Percentiles rank a stretch among this genome's conserved stretches.
Conservation (phyloP, 129 eudicot genomes). For the Apium graveolens region DNA sequence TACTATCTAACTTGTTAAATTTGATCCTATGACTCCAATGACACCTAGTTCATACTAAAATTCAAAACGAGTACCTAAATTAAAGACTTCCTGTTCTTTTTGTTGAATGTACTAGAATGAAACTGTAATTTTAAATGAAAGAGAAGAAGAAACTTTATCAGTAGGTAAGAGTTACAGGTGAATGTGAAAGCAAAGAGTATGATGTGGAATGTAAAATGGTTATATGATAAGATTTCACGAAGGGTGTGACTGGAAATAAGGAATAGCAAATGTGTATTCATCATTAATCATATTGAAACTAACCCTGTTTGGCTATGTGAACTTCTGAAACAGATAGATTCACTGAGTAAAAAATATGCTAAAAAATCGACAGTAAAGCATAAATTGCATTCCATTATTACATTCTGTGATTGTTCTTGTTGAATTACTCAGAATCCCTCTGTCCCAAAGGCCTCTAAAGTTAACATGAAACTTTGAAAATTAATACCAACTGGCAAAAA, state of each 20-base stretch:
- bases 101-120: neutral
- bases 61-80: neutral
- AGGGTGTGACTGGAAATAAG: neutral
- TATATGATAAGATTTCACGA: neutral
- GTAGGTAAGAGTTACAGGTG: no score
- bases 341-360: neutral
- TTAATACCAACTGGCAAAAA: no score
- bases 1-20: no score
- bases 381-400: neutral
- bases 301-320: neutral
- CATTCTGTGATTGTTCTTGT: no score
- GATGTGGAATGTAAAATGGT: no score
- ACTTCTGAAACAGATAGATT: neutral
- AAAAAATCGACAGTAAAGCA: no score
- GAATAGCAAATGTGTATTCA: neutral
- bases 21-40: neutral
- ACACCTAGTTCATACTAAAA: neutral
- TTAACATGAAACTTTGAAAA: neutral
- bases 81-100: neutral
- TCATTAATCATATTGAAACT: no score
- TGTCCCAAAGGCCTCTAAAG: neutral
- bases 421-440: no score
- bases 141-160: neutral
- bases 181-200: no score
- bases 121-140: neutral